Base-by-base conservation (phyloP, 1,139 yeast species). In the Taphrina confusa region DNA sequence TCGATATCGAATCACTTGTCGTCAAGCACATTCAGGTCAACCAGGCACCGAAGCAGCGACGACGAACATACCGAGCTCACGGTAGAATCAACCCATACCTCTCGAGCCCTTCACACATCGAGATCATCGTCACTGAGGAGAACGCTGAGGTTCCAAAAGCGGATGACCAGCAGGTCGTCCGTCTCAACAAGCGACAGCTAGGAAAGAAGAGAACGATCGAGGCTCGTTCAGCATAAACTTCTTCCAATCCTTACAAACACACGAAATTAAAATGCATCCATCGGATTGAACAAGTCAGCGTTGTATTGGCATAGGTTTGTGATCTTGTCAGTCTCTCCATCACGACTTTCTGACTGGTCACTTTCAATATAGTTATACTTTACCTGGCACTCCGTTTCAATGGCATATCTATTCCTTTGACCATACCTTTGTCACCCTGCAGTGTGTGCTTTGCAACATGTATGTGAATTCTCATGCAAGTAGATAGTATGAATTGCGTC, bases 1-100 rank as follows among this genome's bases (percentile, higher is more conserved):
- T 92, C 80, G 97, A 92, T 77, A 84, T 87, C 73, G 83, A 94
- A 74, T 88, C 86, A 78, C 87, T 92, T 78, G 87, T 85, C 81
- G 84, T 92, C 76, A 85, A 95, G 73, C 97, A 92, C 88, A 91
- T 94, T 77, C 98, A 94, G 84, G 98, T 92, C 75, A 94, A 92
- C 95, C 96, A 90, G 61, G 98, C 98, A 75, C 98, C 98, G 82
- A 90, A 90, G 83, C 95, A 89, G 83, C 94, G 98, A 85, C 92
- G 98, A 84, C 90, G 99, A 83, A 92, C 98, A 76, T 94, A 83
- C 96, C 92, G 99, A 86, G 98, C 98, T 75, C 98, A 92, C 86
- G 99, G 99, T 87, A 91, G 97, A 85, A 88, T 90, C 78, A 92
- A 91, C 81, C 96, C 96, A 74, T 92, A 89, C 91, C 94, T 89